phyloP scores from a whole-genome alignment of 768 basidiomycete genomes.

The Chalciporus sphaerocephalus region DNA sequence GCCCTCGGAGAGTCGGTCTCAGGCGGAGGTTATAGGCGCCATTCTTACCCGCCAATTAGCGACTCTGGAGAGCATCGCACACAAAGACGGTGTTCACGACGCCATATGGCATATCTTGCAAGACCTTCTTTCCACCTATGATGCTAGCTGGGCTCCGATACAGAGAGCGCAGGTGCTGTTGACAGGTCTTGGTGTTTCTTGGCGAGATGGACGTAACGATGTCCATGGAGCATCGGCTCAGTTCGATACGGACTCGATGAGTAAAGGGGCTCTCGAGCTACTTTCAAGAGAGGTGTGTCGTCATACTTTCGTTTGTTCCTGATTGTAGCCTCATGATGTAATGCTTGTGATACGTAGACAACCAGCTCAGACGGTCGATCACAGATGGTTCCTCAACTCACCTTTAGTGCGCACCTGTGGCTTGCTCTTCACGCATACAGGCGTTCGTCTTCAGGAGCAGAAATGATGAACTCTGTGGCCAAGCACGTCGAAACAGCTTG shows the following conservation, averaged over 20 bases:
- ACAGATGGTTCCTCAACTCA: conserved; percentile 43
- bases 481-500: conserved; percentile 54
- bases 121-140: conserved; percentile 51
- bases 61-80: conserved; percentile 48
- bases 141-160: conserved; percentile 45
- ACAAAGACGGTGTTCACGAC: conserved; percentile 52
- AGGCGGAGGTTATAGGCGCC: conserved; percentile 40
- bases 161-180: conserved; percentile 55
- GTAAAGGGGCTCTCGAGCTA: conserved; percentile 39
- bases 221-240: conserved; percentile 18
- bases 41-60: conserved; percentile 61
- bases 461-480: conserved; percentile 44
- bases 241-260: conserved; percentile 34
- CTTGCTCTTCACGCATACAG: conserved; percentile 68
- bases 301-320: no score
- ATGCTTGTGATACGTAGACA: conserved; percentile 23
- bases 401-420: conserved; percentile 59
- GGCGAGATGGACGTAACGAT: conserved; percentile 24
- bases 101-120: conserved; percentile 41
- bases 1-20: conserved; percentile 9
- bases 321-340: no score
- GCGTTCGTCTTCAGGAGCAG: conserved; percentile 32
- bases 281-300: conserved; percentile 42
- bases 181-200: conserved; percentile 46
- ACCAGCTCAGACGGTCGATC: conserved; percentile 29